These are phyloP conservation scores for Penicillium glabrum DNA, from an alignment of 2,329 filamentous ascomycete genomes.

Conservation along the genomic window DNA sequence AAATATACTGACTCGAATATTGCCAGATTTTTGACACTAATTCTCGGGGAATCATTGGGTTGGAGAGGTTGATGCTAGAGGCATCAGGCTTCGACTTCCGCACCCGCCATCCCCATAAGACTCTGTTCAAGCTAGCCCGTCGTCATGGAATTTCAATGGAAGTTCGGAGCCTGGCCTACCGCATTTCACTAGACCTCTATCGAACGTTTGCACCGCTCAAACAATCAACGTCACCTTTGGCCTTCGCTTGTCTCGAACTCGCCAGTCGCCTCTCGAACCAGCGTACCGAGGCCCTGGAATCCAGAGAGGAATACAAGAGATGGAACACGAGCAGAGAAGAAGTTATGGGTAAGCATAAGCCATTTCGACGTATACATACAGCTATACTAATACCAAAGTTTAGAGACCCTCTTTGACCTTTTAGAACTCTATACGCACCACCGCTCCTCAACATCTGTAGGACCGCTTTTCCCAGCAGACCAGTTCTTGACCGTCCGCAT, in stretches of 20 bases:
- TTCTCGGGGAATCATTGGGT: slow-evolving; percentile 78
- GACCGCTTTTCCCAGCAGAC: slow-evolving; percentile 69
- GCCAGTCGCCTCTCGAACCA: slow-evolving; percentile 67
- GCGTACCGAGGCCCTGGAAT: slow-evolving; percentile 52
- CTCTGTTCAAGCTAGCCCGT: slow-evolving; percentile 76
- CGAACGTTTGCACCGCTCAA: slow-evolving; percentile 92
- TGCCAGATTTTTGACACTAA: slow-evolving; percentile 73
- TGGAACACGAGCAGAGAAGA: slow-evolving; percentile 49
- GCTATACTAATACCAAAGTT: neutral
- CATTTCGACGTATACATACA: neutral
- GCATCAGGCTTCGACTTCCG: slow-evolving; percentile 92
- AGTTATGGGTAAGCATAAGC: slow-evolving; percentile 49
- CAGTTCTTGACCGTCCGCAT: slow-evolving; percentile 86
- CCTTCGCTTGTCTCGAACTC: slow-evolving; percentile 77
- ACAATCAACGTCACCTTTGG: slow-evolving; percentile 82
- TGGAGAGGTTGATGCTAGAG: slow-evolving; percentile 91
- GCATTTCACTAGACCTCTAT: slow-evolving; percentile 84
- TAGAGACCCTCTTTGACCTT: slow-evolving; percentile 83
- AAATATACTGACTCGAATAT: neutral
- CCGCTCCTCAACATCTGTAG: slow-evolving; percentile 70
- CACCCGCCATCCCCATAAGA: slow-evolving; percentile 80
- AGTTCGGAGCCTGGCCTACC: slow-evolving; percentile 70
- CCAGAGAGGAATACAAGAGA: slow-evolving; percentile 50
- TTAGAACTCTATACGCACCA: slow-evolving; percentile 92
- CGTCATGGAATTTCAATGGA: slow-evolving; percentile 55